phyloP scores from a whole-genome alignment of 2,329 filamentous ascomycete species.

The Stemphylium beticola region DNA sequence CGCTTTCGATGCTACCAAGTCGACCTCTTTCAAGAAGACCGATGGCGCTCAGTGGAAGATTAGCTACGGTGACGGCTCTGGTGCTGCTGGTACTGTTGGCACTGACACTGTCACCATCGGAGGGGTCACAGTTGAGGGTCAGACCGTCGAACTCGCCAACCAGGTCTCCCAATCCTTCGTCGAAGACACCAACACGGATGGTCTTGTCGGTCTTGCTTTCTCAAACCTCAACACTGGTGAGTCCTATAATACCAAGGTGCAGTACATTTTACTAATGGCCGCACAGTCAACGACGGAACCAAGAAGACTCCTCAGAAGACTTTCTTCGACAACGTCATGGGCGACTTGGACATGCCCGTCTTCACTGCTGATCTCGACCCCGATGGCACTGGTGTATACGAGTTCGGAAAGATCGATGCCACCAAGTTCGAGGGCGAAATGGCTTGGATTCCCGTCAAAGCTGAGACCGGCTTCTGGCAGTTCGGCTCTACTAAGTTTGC shows the following conservation, averaged over 20 bases:
- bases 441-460: constrained; percentile 67
- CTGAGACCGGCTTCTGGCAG: constrained; percentile 71
- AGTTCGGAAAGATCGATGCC: constrained; percentile 74
- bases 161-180: constrained; percentile 65
- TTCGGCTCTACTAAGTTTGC: constrained; percentile 64
- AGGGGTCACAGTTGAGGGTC: constrained; percentile 64
- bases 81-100: constrained; percentile 68
- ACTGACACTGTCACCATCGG: constrained; percentile 72
- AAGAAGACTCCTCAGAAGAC: constrained; percentile 69
- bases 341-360: constrained; percentile 66
- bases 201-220: constrained; percentile 74
- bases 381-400: constrained; percentile 68
- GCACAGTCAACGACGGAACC: constrained; percentile 51
- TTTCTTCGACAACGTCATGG: constrained; percentile 74
- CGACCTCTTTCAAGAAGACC: constrained; percentile 57
- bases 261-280: constrained; percentile 10
- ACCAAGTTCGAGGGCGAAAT: constrained; percentile 68
- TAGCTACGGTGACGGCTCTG: constrained; percentile 72
- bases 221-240: constrained; percentile 64
- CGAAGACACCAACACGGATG: constrained; percentile 66
- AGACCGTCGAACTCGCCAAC: constrained; percentile 72
- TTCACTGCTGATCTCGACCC: constrained; percentile 74
- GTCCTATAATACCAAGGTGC: constrained; percentile 46
- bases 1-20: constrained; percentile 61
- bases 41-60: constrained; percentile 65